A percentile compares a stretch with the other conserved stretches of the same genome.
These are phyloP conservation scores for Backusella westeae DNA, from an alignment of 192 early-diverging fungal genomes.

Conservation along the genomic window DNA sequence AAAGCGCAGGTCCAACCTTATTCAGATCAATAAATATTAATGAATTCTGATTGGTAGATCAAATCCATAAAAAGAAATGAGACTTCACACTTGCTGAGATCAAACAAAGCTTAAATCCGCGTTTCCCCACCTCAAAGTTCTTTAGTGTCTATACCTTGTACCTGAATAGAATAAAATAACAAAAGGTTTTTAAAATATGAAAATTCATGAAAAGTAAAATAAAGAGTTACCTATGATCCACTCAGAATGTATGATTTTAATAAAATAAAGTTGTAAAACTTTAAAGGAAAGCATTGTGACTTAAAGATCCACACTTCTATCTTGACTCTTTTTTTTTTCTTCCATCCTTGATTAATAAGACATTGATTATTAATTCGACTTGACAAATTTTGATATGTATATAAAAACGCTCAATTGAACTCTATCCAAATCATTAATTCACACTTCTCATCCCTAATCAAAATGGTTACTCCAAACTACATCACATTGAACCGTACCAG, in stretches of 20 bases:
- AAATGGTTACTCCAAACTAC: neutral
- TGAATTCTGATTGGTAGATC: neutral
- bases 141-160: neutral
- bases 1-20: neutral
- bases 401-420: neutral
- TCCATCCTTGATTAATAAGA: neutral
- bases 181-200: neutral
- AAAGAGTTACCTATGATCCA: neutral
- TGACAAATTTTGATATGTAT: neutral
- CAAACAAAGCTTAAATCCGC: neutral
- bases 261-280: neutral
- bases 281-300: neutral
- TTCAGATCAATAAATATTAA: neutral
- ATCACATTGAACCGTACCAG: slow-evolving; percentile 39
- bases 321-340: neutral
- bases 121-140: neutral
- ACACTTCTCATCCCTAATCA: neutral
- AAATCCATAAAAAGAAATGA: neutral
- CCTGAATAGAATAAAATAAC: neutral
- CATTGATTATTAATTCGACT: neutral
- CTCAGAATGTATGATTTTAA: neutral
- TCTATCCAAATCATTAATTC: neutral
- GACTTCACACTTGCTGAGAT: neutral
- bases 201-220: neutral
- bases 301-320: neutral